Base-by-base conservation (phyloP, 805 yeast genomes). In the Cephaloascus fragrans region DNA sequence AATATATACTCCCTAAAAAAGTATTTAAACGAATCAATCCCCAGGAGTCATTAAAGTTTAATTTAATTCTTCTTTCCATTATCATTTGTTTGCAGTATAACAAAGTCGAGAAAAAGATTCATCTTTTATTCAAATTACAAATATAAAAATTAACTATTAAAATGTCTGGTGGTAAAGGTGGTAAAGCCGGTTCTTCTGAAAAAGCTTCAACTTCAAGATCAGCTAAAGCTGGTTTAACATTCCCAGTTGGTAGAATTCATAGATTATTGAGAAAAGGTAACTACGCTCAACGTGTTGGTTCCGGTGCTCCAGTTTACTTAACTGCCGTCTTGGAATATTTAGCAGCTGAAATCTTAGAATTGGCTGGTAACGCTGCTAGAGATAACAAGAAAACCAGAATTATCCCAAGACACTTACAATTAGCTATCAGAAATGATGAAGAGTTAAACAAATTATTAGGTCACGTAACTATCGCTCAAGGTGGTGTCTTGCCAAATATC, bases 361-460 rank as follows among this genome's bases (percentile, higher is more conserved):
- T 67, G 57, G 71, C 73, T 42, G 73, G 73, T 62, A 67, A 67
- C 57, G 73, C 73, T 40, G 73, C 73, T 45, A 64, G 73, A 64
- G 73, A 67, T 58, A 67, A 67, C 65, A 67, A 67, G 59, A 67
- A 67, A 58, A 64, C 71, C 45, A 67, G 73, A 67, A 67, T 67
- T 38, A 64, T 67, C 55, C 73, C 73, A 57, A 67, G 73, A 66
- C 71, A 67, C 57, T 66, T 67, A 55, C 71, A 67, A 55, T 67
- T 67, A 54, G 73, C 73, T 52, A 66, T 67, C 64, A 67, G 73
- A 66, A 67, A 67, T 54, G 73, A 67, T 64, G 73, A 67, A 57
- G 73, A 67, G 54, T 67, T 67, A 54, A 67, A 67, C 59, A 67
- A 67, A 53, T 67, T 67, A 55, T 65, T 67, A 52, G 71, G 71